Evolutionary conservation across 202 grass and related monocot species (phyloP).

Genomic region (Bolboschoenoplectus hybrid): DNA sequence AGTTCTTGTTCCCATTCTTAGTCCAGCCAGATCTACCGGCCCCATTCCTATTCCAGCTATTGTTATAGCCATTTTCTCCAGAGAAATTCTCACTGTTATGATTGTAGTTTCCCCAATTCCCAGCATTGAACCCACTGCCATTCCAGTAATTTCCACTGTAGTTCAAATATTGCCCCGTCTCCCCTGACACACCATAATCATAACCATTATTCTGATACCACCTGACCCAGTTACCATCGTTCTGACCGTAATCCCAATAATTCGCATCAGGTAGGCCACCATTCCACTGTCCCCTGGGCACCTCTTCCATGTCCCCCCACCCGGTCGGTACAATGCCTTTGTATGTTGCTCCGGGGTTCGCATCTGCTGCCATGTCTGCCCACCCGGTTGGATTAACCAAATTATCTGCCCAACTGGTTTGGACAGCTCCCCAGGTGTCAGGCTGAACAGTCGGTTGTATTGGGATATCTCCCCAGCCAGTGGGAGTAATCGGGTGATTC

Average conservation of each 20-base stretch:
- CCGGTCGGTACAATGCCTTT: constrained; percentile 27
- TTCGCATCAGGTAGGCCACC: neutral
- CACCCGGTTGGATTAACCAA: neutral
- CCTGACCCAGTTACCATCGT: neutral
- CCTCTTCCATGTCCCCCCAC: constrained; percentile 11
- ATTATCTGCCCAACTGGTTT: constrained; percentile 1
- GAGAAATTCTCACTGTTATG: neutral
- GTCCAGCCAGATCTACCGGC: neutral
- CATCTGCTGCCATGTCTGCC: neutral
- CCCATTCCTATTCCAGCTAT: neutral
- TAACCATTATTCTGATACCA: constrained; percentile 16
- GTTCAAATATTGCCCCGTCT: constrained; percentile 3
- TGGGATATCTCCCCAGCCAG: constrained; percentile 34
- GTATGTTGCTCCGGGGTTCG: neutral
- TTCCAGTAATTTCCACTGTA: constrained; percentile 12
- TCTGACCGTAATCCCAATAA: constrained; percentile 2
- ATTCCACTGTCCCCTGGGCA: neutral
- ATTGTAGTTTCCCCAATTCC: neutral
- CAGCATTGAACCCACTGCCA: neutral
- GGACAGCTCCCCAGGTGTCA: neutral
- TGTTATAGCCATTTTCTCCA: neutral
- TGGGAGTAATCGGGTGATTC: neutral
- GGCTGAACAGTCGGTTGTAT: neutral
- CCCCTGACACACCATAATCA: neutral
- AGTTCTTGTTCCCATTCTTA: constrained; percentile 24